Evolutionary conservation across 106 monocot species (phyloP), one percentile per base, ranked within the genome.

Genomic region (Amphibolis antarctica): DNA sequence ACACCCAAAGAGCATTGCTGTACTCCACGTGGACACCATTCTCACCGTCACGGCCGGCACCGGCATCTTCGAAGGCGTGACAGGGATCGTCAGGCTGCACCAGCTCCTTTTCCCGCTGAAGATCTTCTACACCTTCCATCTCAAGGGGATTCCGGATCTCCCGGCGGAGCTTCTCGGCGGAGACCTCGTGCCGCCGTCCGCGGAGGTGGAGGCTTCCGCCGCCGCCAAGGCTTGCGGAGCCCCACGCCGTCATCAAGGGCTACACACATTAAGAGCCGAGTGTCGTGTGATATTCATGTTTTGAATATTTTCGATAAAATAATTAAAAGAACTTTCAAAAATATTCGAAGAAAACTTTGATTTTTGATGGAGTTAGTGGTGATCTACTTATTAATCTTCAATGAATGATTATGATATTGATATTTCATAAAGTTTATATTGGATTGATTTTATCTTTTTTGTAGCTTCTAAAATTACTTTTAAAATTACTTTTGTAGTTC

Each of bases 131-230:
- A 85, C 85, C 12, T 81, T 80, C 65, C 75, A 85, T 44, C 71
- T 85, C 58, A 75, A 78, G 78, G 85, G 85, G n/a, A n/a, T n/a
- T n/a, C n/a, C n/a, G n/a, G 71, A 85, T 14, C 75, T 85, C 4
- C 85, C 85, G 0, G 13, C 46, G 28, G 85, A 85, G 68, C 75
- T 85, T 10, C 53, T 75, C 21, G n/a, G n/a, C n/a, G 70, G 85
- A 14, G 30, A 28, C 10, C 78, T 59, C 21, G 64, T 78, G 49
- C 71, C 67, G 22, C 78, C 85, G 17, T 57, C 63, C 44, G 52
- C 66, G 4, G 42, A 57, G 0, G 74, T 57, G 0, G 71, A 77
- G 60, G 80, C 80, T 9, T 42, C 71, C 5, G 59, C 64, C 13
- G 85, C 62, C 1, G 85, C 85, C 1, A 67, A 51, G 59, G 80